Conservation (phyloP, 2,329 filamentous ascomycete genomes). For the Emergomyces pasteurianus region DNA sequence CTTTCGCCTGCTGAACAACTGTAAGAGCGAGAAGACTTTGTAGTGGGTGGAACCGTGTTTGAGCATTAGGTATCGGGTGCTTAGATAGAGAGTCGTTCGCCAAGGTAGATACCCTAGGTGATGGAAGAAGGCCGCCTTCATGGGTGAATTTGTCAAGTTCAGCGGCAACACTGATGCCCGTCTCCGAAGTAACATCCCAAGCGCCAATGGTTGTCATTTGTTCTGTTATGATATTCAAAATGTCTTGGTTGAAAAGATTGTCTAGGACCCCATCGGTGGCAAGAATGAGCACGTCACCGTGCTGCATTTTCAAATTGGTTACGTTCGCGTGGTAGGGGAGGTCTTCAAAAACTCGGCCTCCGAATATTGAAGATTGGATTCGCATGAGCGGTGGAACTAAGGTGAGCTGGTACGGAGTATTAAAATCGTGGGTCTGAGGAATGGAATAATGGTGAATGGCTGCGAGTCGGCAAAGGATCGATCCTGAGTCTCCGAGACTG, state of each 20-base stretch:
- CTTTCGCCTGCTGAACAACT: constrained; percentile 71
- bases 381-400: constrained; percentile 72
- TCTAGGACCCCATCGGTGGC: constrained; percentile 95
- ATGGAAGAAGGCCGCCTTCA: constrained; percentile 28
- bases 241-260: constrained; percentile 84
- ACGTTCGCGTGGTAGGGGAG: constrained; percentile 73
- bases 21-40: constrained; percentile 69
- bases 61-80: constrained; percentile 10
- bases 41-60: constrained; percentile 40
- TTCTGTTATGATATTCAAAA: constrained; percentile 64
- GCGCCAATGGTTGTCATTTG: constrained; percentile 64
- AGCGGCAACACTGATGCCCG: constrained; percentile 53
- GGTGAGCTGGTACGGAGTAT: constrained; percentile 90
- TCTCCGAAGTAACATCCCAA: constrained; percentile 53
- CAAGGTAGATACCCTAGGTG: constrained; percentile 14
- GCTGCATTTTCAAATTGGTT: constrained; percentile 61
- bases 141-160: constrained; percentile 44
- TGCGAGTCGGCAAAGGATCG: constrained; percentile 73
- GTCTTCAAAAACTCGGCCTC: constrained; percentile 69
- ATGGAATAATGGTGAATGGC: constrained; percentile 72
- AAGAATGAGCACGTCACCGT: constrained; percentile 88
- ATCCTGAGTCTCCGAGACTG: constrained; percentile 81
- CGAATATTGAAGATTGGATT: constrained; percentile 70
- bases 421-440: constrained; percentile 92
- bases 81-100: constrained; percentile 1